Percentiles rank a stretch among this genome's conserved stretches.
phyloP scores from a whole-genome alignment of 148 eudicot genomes.

The Chenopodium quinoa region DNA sequence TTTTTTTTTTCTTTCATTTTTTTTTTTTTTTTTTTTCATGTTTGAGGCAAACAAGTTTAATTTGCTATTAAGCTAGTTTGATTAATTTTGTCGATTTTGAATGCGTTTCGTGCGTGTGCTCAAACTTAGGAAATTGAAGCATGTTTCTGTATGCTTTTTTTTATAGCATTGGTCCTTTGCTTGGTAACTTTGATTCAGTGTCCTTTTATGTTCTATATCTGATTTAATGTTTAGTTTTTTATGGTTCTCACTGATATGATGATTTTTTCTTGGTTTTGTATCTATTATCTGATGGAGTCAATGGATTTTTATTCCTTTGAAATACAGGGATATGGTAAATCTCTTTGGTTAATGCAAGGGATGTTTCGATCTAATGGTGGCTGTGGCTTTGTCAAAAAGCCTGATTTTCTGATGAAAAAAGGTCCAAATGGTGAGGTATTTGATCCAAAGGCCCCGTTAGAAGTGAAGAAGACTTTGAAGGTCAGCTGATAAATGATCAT shows the following conservation, averaged over 20 bases:
- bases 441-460: slow-evolving; percentile 49
- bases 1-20: background rate
- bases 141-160: background rate
- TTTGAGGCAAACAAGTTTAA: background rate
- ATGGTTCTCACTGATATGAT: background rate
- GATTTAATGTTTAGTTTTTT: background rate
- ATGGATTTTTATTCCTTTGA: background rate
- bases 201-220: background rate
- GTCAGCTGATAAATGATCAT: slow-evolving; percentile 18
- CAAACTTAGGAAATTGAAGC: background rate
- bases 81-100: background rate
- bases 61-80: background rate
- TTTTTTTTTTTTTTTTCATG: background rate
- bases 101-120: background rate
- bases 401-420: slow-evolving; percentile 56
- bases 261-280: background rate
- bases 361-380: slow-evolving; percentile 80
- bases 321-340: slow-evolving; percentile 68
- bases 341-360: slow-evolving; percentile 80
- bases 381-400: slow-evolving; percentile 81
- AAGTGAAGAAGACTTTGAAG: slow-evolving; percentile 59
- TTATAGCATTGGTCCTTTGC: background rate
- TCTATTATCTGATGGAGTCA: background rate
- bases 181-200: background rate
- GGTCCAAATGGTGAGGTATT: slow-evolving; percentile 51